Evolutionary conservation across 768 basidiomycete genomes (phyloP).

Genomic region (Leccinum boreale): DNA sequence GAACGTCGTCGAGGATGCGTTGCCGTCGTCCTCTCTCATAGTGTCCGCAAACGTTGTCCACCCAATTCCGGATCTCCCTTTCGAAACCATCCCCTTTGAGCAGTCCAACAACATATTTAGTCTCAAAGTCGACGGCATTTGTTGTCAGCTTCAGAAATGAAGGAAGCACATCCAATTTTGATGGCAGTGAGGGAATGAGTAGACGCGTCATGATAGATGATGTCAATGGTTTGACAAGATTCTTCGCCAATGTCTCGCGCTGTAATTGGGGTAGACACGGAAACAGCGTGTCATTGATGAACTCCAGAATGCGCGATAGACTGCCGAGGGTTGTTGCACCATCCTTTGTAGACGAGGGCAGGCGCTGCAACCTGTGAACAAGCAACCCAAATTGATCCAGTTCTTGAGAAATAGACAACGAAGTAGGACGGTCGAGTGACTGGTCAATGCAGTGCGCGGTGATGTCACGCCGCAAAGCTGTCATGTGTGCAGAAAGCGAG

Average conservation of each 20-base stretch:
- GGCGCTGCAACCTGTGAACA: conserved; percentile 47
- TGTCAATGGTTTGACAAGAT: conserved; percentile 59
- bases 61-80: conserved; percentile 64
- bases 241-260: conserved; percentile 45
- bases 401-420: conserved; percentile 37
- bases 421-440: conserved; percentile 51
- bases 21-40: conserved; percentile 77
- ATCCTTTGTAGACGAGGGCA: conserved; percentile 40
- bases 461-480: conserved; percentile 65
- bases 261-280: conserved; percentile 50
- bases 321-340: conserved; percentile 45
- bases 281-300: conserved; percentile 59
- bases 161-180: conserved; percentile 56
- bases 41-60: conserved; percentile 60
- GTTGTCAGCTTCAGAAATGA: conserved; percentile 56
- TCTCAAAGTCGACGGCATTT: conserved; percentile 67
- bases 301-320: conserved; percentile 56
- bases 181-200: conserved; percentile 68
- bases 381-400: conserved; percentile 29
- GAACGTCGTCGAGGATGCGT: conserved; percentile 59
- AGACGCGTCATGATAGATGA: conserved; percentile 62
- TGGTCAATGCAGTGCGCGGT: conserved; percentile 55
- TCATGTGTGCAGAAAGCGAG: conserved; percentile 53
- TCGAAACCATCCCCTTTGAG: conserved; percentile 49
- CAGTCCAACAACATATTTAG: conserved; percentile 45